These are phyloP conservation scores for Pinus albicaulis DNA, from an alignment of 75 land plant species.

Conservation along the genomic window DNA sequence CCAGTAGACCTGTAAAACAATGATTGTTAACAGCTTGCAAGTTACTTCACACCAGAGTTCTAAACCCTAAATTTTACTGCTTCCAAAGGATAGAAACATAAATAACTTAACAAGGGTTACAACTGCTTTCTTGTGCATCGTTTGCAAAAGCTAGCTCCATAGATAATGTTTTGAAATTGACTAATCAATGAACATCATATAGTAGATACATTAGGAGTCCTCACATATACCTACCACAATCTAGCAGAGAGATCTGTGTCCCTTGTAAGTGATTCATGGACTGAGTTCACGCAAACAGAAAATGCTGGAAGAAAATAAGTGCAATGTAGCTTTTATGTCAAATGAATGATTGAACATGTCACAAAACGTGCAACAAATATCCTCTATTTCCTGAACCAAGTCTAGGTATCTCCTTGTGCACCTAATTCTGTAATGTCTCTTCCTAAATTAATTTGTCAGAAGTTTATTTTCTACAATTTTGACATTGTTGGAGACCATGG, in stretches of 20 bases:
- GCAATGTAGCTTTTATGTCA: no score
- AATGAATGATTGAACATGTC: no score
- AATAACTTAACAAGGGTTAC: neutral
- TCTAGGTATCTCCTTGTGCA: no score
- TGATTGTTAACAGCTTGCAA: slow-evolving; percentile 3
- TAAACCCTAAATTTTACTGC: neutral
- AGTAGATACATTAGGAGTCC: neutral
- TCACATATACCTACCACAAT: no score
- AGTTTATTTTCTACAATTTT: no score
- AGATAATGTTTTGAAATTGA: neutral
- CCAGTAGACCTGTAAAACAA: slow-evolving; percentile 16
- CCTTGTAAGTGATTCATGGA: neutral
- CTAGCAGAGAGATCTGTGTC: no score
- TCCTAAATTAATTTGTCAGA: no score
- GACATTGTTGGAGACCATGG: no score
- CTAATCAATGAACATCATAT: neutral
- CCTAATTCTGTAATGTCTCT: no score
- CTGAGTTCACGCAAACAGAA: neutral
- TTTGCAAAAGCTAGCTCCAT: neutral
- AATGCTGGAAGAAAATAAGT: no score
- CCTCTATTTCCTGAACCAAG: no score
- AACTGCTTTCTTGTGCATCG: neutral
- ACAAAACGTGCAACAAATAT: no score
- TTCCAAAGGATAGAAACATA: neutral
- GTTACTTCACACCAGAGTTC: neutral